Conservation (phyloP, 140 eudicot species). For the Eryngium alpinum region DNA sequence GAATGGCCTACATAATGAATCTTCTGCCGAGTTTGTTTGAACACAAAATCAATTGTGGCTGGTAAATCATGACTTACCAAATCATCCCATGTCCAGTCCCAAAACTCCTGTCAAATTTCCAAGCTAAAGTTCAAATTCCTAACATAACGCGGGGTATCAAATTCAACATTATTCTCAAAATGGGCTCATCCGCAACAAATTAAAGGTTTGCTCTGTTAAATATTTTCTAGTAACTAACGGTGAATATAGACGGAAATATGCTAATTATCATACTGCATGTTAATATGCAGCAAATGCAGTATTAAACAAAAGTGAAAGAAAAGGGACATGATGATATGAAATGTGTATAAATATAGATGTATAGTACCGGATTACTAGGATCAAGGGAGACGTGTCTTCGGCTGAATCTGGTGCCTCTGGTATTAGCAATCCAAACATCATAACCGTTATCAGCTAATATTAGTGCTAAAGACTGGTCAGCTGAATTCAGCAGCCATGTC, state of each 20-base stretch:
- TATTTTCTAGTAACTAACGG: no score
- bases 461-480: conserved; percentile 62
- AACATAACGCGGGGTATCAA: no score
- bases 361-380: conserved; percentile 44
- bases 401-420: conserved; percentile 77
- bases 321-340: no score
- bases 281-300: no score
- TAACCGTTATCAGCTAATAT: conserved; percentile 77
- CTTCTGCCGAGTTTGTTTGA: conserved; percentile 56
- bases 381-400: conserved; percentile 52
- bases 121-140: no score
- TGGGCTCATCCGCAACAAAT: no score
- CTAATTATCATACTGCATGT: no score
- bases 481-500: conserved; percentile 72
- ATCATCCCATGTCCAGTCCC: conserved; percentile 99
- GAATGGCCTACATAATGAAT: conserved; percentile 87
- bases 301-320: no score
- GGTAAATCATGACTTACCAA: conserved; percentile 66
- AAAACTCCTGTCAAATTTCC: conserved; percentile 46
- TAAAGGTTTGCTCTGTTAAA: no score
- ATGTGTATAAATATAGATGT: no score
- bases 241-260: no score
- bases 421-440: conserved; percentile 87
- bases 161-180: no score
- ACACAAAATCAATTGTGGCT: conserved; percentile 45